Evolutionary conservation across 2,329 filamentous ascomycete species (phyloP).

Genomic region (Alternaria arbusti): DNA sequence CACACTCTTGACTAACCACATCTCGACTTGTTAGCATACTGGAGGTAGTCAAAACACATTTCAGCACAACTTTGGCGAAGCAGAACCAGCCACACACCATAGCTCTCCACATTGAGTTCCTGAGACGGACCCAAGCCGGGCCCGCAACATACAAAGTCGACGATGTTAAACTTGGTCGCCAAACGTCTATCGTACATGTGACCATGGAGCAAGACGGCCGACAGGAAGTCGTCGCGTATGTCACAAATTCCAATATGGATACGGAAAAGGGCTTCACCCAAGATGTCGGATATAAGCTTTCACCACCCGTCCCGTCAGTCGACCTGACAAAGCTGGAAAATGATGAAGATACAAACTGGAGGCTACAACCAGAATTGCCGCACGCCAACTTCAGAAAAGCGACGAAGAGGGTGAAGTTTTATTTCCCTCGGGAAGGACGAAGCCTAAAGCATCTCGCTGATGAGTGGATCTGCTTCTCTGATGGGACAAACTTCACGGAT

Average conservation of each 20-base stretch:
- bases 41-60: conserved; percentile 65
- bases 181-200: conserved; percentile 69
- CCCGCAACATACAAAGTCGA: conserved; percentile 64
- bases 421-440: conserved; percentile 58
- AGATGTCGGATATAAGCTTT: conserved; percentile 61
- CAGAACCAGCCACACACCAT: conserved; percentile 69
- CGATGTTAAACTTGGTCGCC: conserved; percentile 69
- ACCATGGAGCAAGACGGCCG: conserved; percentile 63
- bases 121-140: conserved; percentile 67
- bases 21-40: conserved; percentile 54
- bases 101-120: conserved; percentile 69
- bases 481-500: conserved; percentile 68
- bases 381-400: conserved; percentile 58
- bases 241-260: conserved; percentile 68
- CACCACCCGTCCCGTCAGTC: conserved; percentile 53
- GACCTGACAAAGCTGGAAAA: conserved; percentile 52
- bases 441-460: conserved; percentile 57
- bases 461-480: conserved; percentile 70
- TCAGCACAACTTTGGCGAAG: conserved; percentile 62
- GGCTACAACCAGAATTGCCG: conserved; percentile 51
- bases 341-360: conserved; percentile 59
- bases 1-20: neutral
- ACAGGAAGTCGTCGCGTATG: conserved; percentile 68
- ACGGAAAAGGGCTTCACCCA: conserved; percentile 65
- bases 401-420: conserved; percentile 58